Percentiles rank a stretch among this genome's conserved stretches.
phyloP scores from a whole-genome alignment of 306 rosid species.

The Citrullus colocynthis region DNA sequence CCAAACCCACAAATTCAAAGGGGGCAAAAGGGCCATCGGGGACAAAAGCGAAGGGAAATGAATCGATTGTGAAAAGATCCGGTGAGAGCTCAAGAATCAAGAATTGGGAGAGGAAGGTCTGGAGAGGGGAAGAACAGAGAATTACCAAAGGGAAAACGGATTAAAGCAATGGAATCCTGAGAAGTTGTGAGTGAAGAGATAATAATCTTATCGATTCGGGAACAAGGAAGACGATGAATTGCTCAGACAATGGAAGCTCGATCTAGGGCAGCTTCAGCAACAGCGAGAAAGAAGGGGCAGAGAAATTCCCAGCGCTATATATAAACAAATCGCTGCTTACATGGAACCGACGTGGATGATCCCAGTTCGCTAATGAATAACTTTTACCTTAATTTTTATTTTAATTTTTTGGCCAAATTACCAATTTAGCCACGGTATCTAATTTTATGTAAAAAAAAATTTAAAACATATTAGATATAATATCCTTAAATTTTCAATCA shows the following conservation, averaged over 20 bases:
- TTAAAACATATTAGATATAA: no score
- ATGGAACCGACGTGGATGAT: conserved; percentile 29
- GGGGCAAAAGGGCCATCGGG: background rate
- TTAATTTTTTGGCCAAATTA: background rate
- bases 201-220: background rate
- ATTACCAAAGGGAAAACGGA: conserved; percentile 10
- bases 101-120: background rate
- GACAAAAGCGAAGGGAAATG: background rate
- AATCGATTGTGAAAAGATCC: background rate
- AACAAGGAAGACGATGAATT: background rate
- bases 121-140: background rate
- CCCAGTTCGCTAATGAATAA: conserved; percentile 3
- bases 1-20: background rate
- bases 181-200: background rate
- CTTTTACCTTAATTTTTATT: background rate
- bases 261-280: conserved; percentile 16
- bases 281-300: background rate
- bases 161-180: background rate
- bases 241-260: conserved; percentile 1
- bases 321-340: conserved; percentile 1
- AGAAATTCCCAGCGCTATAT: background rate
- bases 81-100: background rate
- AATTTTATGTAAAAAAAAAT: no score
- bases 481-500: no score
- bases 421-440: no score